These are phyloP conservation scores for Ogataea pilisensis DNA, from an alignment of 805 yeast genomes.

Conservation along the genomic window DNA sequence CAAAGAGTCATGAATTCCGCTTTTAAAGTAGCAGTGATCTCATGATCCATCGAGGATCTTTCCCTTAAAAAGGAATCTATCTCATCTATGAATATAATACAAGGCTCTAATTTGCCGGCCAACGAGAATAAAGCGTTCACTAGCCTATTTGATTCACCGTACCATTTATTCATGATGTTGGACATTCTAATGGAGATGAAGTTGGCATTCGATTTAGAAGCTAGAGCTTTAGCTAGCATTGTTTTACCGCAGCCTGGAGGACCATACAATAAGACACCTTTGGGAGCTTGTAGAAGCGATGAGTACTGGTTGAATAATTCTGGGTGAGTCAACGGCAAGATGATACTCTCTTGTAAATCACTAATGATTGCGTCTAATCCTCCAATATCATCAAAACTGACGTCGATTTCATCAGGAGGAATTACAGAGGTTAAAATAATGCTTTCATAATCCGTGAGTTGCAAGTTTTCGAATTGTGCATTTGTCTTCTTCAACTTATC, in stretches of 20 bases:
- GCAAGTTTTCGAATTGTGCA: conserved; percentile 49
- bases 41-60: conserved; percentile 81
- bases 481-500: conserved; percentile 53
- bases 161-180: conserved; percentile 94
- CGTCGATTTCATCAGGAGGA: conserved; percentile 77
- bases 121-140: conserved; percentile 90
- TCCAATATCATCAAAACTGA: conserved; percentile 79
- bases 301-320: conserved; percentile 69
- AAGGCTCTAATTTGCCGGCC: conserved; percentile 87
- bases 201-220: conserved; percentile 86
- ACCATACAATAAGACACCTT: conserved; percentile 88
- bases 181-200: conserved; percentile 91
- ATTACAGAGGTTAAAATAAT: conserved; percentile 74
- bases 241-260: conserved; percentile 99
- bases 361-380: conserved; percentile 80
- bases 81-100: conserved; percentile 93
- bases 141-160: conserved; percentile 91
- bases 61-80: conserved; percentile 92
- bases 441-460: conserved; percentile 70
- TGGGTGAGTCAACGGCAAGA: conserved; percentile 81
- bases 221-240: conserved; percentile 93
- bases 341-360: conserved; percentile 82
- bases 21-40: conserved; percentile 88
- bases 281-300: conserved; percentile 77
- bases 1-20: conserved; percentile 97